A percentile compares a stretch with the other conserved stretches of the same genome.
These are phyloP conservation scores for Hygrocybe punicea DNA, from an alignment of 768 basidiomycete genomes.

Conservation along the genomic window DNA sequence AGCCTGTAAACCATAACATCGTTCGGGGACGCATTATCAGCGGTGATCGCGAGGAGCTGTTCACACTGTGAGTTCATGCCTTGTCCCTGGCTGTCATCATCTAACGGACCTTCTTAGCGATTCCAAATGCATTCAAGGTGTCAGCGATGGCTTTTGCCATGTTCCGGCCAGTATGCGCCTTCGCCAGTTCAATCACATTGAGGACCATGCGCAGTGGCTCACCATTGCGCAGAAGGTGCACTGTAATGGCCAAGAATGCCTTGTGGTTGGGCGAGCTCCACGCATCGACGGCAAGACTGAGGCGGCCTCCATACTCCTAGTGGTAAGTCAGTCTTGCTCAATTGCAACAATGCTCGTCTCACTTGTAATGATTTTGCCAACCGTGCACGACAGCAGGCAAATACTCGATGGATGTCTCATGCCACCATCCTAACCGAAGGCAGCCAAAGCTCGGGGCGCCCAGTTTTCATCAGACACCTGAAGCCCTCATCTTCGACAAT, in stretches of 20 bases:
- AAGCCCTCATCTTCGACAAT: slow-evolving; percentile 34
- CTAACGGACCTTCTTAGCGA: slow-evolving; percentile 31
- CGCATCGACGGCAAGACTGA: slow-evolving; percentile 25
- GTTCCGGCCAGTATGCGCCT: slow-evolving; percentile 33
- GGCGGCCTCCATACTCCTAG: slow-evolving; percentile 26
- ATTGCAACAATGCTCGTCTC: not conserved
- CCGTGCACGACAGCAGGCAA: not conserved
- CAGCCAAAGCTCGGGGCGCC: slow-evolving; percentile 22
- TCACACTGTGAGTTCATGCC: not conserved
- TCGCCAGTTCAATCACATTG: slow-evolving; percentile 38
- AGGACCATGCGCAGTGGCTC: slow-evolving; percentile 26
- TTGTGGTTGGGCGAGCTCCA: slow-evolving; percentile 12
- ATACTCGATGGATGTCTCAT: slow-evolving; percentile 17
- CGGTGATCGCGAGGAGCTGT: slow-evolving; percentile 22
- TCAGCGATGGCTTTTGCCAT: slow-evolving; percentile 33
- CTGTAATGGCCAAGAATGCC: slow-evolving; percentile 8
- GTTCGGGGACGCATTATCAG: slow-evolving; percentile 38
- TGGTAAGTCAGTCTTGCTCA: not conserved
- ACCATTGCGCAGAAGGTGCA: slow-evolving; percentile 24
- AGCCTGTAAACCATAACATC: slow-evolving; percentile 33
- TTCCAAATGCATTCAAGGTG: slow-evolving; percentile 35
- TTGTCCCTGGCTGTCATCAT: not conserved
- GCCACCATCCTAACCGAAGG: slow-evolving; percentile 33
- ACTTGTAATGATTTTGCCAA: slow-evolving; percentile 31
- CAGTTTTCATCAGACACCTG: slow-evolving; percentile 31